Conservation (phyloP, 2,329 filamentous ascomycete genomes). For the Hypoxylon sp. region DNA sequence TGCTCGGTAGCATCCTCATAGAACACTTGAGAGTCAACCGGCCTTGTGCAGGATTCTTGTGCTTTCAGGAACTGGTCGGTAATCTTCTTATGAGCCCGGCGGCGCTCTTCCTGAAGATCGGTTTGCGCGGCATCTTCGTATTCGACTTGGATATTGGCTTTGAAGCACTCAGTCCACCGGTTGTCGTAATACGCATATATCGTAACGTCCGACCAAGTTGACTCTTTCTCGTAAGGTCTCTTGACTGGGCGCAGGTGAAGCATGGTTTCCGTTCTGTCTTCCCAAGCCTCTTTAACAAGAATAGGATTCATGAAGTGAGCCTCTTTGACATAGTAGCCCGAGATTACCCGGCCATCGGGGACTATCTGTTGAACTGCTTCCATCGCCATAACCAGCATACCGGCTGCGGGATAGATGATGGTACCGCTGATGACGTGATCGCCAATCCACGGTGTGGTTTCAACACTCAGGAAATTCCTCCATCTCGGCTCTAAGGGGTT, state of each 20-base stretch:
- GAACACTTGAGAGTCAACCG: slow-evolving; percentile 50
- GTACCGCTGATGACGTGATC: slow-evolving; percentile 58
- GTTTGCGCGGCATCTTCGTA: slow-evolving; percentile 47
- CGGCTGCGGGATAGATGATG: slow-evolving; percentile 57
- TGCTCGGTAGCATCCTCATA: slow-evolving; percentile 51
- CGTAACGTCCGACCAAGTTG: slow-evolving; percentile 51
- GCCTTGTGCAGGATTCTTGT: slow-evolving; percentile 42
- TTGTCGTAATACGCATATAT: slow-evolving; percentile 50
- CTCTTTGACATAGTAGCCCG: slow-evolving; percentile 52
- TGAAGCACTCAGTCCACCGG: slow-evolving; percentile 54
- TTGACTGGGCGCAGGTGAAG: slow-evolving; percentile 51
- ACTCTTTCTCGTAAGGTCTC: slow-evolving; percentile 47
- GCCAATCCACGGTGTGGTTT: slow-evolving; percentile 62
- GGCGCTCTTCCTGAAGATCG: slow-evolving; percentile 42
- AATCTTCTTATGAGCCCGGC: slow-evolving; percentile 27
- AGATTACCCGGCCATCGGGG: slow-evolving; percentile 35
- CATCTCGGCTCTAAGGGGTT: slow-evolving; percentile 56
- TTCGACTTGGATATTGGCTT: slow-evolving; percentile 52
- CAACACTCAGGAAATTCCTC: slow-evolving; percentile 61
- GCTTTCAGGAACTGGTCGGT: slow-evolving; percentile 39
- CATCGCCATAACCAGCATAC: slow-evolving; percentile 58
- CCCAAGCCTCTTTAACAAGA: slow-evolving; percentile 50
- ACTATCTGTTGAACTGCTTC: slow-evolving; percentile 55
- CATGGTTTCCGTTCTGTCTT: slow-evolving; percentile 53
- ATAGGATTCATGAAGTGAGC: slow-evolving; percentile 55